Base-by-base conservation (phyloP, 2,329 filamentous ascomycete species). In the Hypomyces perniciosus region DNA sequence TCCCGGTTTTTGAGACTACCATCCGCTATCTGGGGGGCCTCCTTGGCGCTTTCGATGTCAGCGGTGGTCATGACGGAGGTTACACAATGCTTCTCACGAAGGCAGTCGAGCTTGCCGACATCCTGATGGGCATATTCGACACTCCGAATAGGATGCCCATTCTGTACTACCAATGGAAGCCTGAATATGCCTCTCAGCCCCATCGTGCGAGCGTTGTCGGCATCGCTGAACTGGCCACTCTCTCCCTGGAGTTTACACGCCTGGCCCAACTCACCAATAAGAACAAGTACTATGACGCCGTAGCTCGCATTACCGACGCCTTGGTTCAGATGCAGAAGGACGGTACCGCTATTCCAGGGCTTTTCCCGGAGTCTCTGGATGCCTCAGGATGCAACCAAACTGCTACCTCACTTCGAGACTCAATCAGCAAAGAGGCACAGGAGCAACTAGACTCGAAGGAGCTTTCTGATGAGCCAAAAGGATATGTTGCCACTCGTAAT, bases 101-200 rank as follows among this genome's bases (percentile, higher is more conserved):
- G 69, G 88, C 90, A 1, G 76, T 85, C 34, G 85, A 92, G 68
- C 78, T 93, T 28, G 90, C 83, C 37, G 86, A 92, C 60, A 78
- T 95, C 54, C 72, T 95, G 31, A 90, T 91, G 72, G 83, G 85
- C 48, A 80, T 86, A 4, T 95, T 95, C 61, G 90, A 95, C 68
- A 96, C 92, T 0, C 91, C 91, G 1, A 96, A 97, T 66, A 83
- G 90, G 59, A 95, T 97, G 88, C 91, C 92, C 3, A 71, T 89
- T 5, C 78, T 90, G 5, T 90, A 85, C 68, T 95, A 92, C 69
- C 73, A 78, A 55, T 96, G 87, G 88, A 79, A 81, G 59, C 87
- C 85, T 57, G 70, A 77, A 12, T 81, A 75, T 59, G 78, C 80
- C 8, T 80, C 78, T 4, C 78, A 84, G 57, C 80, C 83, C 6